Conservation (phyloP, 78 protist genomes). For the Parvularia atlantis region DNA sequence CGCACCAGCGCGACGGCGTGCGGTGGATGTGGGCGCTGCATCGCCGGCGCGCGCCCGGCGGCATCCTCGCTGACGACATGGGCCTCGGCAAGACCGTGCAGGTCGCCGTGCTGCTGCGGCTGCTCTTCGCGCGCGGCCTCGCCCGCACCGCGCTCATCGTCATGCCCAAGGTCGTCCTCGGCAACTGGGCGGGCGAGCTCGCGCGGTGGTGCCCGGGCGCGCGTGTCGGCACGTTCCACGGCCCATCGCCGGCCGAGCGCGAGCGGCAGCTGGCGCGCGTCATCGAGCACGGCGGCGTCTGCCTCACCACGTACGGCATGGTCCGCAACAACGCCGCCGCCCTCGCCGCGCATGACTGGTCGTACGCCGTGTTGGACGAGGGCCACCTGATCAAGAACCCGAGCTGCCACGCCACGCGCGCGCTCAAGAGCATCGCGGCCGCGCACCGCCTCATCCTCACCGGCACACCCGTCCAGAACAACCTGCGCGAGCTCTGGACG, state of each 20-base stretch:
- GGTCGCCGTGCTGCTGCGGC: background rate
- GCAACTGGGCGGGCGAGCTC: constrained; percentile 9
- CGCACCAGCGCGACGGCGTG: constrained; percentile 1
- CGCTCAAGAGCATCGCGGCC: background rate
- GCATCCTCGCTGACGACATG: constrained; percentile 32
- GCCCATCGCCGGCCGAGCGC: background rate
- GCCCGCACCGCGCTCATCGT: constrained; percentile 1
- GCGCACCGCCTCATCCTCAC: constrained; percentile 42
- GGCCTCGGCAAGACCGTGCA: constrained; percentile 39
- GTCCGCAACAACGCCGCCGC: background rate
- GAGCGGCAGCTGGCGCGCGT: no score
- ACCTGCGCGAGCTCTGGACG: constrained; percentile 64
- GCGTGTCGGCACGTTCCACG: background rate
- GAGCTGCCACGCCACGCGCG: background rate
- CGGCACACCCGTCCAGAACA: constrained; percentile 78
- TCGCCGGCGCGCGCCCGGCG: background rate
- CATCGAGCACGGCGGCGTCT: constrained; percentile 31
- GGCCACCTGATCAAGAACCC: constrained; percentile 34
- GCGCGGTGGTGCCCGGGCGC: background rate
- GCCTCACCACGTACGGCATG: constrained; percentile 54
- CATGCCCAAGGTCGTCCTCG: constrained; percentile 3
- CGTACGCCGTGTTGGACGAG: constrained; percentile 21
- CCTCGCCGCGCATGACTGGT: background rate
- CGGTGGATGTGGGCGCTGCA: background rate
- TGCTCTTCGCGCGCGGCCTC: background rate